Base-by-base conservation (phyloP, 345 rosid genomes). In the Angophora floribunda region DNA sequence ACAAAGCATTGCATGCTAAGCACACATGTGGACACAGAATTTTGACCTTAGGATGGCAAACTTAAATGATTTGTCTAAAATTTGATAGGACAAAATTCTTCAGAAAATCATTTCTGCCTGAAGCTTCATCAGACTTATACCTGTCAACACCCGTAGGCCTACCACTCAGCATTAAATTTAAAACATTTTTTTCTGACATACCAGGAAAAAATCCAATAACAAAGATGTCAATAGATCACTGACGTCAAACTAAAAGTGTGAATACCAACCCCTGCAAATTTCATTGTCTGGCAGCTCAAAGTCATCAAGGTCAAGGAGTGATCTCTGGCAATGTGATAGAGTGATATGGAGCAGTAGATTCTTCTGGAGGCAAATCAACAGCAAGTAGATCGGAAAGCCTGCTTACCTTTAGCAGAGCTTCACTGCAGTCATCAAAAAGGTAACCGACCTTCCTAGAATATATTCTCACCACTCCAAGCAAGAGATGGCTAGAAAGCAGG, bases 351-450 rank as follows among this genome's bases (percentile, higher is more conserved):
- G 99, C 99, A 87, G 97, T 96, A 8, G 99, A 97, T 92, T 98
- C 99, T 91, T 98, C 99, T 28, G 99, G 99, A 2, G 99, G 99
- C 87, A 98, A 91, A 94, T 98, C 99, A 92, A 98, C 99, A 14
- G 98, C 98, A 89, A n/a, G 97, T 92, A 88, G 99, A 97, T 89
- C 99, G 99, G 91, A 98, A 98, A 90, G 99, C 99, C 93, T 98
- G 99, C 94, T 97, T 89, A 98, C 89, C 95, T 98, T 97, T 50
- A 97, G 97, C 94, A 98, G 95, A 88, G 99, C 99, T 90, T 98
- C 99, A 85, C 99, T 98, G 94, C 99, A 98, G 93, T 98, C 99
- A 91, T 98, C 99, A 21, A 98, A 98, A 88, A 98, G 99, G 96
- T 98, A 98, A 93, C 92, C 94, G 90, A 98, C 99, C 96, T 98